A percentile compares a stretch with the other conserved stretches of the same genome.
Conservation (phyloP, 345 rosid species). For the Cardamine chenopodiifolia region DNA sequence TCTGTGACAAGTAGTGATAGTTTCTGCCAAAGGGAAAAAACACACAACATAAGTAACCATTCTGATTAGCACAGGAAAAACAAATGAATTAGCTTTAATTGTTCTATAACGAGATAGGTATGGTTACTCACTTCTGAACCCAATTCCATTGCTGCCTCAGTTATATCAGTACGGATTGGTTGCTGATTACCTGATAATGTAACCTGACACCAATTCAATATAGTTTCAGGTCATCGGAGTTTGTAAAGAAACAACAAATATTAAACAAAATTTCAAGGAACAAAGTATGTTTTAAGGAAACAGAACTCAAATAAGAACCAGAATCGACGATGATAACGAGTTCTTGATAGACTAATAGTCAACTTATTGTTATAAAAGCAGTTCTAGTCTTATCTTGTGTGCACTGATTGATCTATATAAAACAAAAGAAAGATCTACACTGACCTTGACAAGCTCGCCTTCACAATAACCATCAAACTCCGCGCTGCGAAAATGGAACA, state of each 20-base stretch:
- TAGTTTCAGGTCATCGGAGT: background rate
- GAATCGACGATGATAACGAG: background rate
- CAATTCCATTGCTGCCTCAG: constrained; percentile 94
- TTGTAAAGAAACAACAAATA: background rate
- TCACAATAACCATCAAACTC: constrained; percentile 97
- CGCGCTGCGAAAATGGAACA: constrained; percentile 58
- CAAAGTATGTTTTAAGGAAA: background rate
- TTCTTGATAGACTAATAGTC: background rate
- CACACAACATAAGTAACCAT: constrained; percentile 25
- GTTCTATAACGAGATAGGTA: background rate
- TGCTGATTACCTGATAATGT: constrained; percentile 90
- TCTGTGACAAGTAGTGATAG: constrained; percentile 79
- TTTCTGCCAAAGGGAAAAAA: constrained; percentile 56
- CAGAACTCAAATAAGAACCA: background rate
- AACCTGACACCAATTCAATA: constrained; percentile 49
- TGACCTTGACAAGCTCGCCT: constrained; percentile 92
- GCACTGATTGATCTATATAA: background rate
- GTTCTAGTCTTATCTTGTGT: background rate
- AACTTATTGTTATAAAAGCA: background rate
- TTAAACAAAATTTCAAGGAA: background rate
- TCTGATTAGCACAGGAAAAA: constrained; percentile 4
- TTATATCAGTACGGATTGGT: constrained; percentile 87
- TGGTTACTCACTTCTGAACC: constrained; percentile 73
- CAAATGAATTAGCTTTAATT: background rate
- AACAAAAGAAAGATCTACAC: background rate